A percentile compares a stretch with the other conserved stretches of the same genome.
Evolutionary conservation across 1,284 basidiomycete species (phyloP).

Genomic region (Ceratobasidium sp.): DNA sequence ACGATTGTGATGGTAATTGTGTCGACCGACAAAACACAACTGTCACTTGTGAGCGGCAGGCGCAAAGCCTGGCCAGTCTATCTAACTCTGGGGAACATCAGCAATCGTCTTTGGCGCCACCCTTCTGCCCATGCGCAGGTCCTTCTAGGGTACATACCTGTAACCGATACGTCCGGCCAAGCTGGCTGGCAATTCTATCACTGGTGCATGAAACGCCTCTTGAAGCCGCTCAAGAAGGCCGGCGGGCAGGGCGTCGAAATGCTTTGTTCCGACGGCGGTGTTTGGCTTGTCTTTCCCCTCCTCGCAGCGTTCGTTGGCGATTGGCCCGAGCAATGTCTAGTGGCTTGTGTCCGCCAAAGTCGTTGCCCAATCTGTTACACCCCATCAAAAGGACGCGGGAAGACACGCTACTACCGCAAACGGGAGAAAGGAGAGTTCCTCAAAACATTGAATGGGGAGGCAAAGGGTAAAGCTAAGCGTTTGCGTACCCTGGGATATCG

Average conservation of each 20-base stretch:
- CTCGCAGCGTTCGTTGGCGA: slow-evolving; percentile 37
- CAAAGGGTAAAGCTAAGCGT: background rate
- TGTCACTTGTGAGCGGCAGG: slow-evolving; percentile 27
- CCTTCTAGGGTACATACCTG: background rate
- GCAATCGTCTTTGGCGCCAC: background rate
- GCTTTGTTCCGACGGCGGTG: slow-evolving; percentile 32
- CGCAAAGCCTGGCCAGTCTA: slow-evolving; percentile 38
- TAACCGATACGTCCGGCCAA: background rate
- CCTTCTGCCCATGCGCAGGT: background rate
- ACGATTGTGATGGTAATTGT: slow-evolving; percentile 32
- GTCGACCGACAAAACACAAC: slow-evolving; percentile 27
- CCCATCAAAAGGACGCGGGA: background rate
- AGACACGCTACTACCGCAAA: background rate
- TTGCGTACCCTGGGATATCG: slow-evolving; percentile 9
- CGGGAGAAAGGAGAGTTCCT: slow-evolving; percentile 34
- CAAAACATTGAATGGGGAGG: slow-evolving; percentile 2
- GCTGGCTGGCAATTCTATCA: slow-evolving; percentile 32
- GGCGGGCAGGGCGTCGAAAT: slow-evolving; percentile 4
- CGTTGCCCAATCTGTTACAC: slow-evolving; percentile 34
- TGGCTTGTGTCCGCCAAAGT: slow-evolving; percentile 6
- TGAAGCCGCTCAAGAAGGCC: slow-evolving; percentile 22
- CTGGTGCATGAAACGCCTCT: slow-evolving; percentile 30
- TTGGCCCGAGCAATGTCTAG: slow-evolving; percentile 37
- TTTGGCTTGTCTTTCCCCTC: slow-evolving; percentile 16
- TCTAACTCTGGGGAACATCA: slow-evolving; percentile 10